These are phyloP conservation scores for Lasiosphaeriaceae sp. DNA, from an alignment of 495 filamentous ascomycete genomes.

Conservation along the genomic window DNA sequence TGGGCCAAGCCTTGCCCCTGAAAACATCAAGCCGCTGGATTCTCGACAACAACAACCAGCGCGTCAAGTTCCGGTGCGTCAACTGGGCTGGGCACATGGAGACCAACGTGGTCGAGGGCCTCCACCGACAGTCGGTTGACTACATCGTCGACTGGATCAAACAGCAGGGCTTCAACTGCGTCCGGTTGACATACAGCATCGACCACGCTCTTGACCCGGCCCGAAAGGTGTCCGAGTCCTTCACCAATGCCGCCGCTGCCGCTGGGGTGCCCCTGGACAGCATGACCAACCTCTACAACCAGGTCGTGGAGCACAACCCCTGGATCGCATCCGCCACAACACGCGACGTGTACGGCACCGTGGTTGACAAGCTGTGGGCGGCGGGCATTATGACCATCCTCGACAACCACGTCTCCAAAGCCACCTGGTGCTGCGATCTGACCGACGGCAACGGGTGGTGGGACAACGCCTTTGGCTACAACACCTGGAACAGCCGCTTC, in stretches of 20 bases:
- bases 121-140: constrained; percentile 42
- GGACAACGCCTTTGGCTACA: constrained; percentile 43
- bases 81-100: constrained; percentile 53
- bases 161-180: constrained; percentile 48
- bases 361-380: constrained; percentile 39
- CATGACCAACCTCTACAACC: constrained; percentile 31
- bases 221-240: constrained; percentile 34
- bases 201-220: constrained; percentile 46
- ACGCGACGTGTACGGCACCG: constrained; percentile 33
- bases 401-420: constrained; percentile 50
- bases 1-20: constrained; percentile 32
- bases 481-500: constrained; percentile 37
- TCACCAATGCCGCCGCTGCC: constrained; percentile 32
- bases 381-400: constrained; percentile 43
- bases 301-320: constrained; percentile 38
- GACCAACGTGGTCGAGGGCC: constrained; percentile 46
- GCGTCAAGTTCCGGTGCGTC: constrained; percentile 49
- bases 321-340: constrained; percentile 33
- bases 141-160: constrained; percentile 41
- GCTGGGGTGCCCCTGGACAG: constrained; percentile 27
- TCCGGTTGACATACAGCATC: constrained; percentile 50
- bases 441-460: constrained; percentile 54
- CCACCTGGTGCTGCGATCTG: constrained; percentile 48
- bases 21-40: constrained; percentile 48
- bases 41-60: constrained; percentile 39